Evolutionary conservation across 345 rosid species (phyloP).

Genomic region (Ceriops zippeliana): DNA sequence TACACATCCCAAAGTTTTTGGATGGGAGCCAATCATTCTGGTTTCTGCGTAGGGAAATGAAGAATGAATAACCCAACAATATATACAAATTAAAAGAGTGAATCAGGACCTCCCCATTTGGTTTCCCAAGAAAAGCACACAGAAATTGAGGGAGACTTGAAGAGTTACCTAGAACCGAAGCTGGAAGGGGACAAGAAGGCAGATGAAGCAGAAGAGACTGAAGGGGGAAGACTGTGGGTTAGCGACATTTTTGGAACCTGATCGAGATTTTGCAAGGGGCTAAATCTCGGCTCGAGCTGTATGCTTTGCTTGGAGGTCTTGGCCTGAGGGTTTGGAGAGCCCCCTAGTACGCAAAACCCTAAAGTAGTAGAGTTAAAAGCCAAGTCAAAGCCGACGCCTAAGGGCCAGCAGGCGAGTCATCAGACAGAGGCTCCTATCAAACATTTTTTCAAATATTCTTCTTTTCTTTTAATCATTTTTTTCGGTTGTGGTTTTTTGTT

Average conservation of each 20-base stretch:
- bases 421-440: too few species aligned
- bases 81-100: background rate
- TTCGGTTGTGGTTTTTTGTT: too few species aligned
- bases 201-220: slow-evolving; percentile 50
- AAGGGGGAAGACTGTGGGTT: slow-evolving; percentile 26
- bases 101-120: background rate
- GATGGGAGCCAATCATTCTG: slow-evolving; percentile 23
- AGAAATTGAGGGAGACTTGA: background rate
- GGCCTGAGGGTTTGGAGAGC: too few species aligned
- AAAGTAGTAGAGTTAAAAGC: too few species aligned
- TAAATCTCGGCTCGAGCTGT: too few species aligned
- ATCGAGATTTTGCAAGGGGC: too few species aligned
- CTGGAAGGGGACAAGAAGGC: slow-evolving; percentile 30
- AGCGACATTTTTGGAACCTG: slow-evolving; percentile 26
- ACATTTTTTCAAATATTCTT: too few species aligned
- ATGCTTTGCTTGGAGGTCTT: too few species aligned
- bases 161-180: slow-evolving; percentile 32
- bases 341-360: too few species aligned
- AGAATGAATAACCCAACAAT: background rate
- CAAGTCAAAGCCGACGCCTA: too few species aligned
- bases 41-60: slow-evolving; percentile 23
- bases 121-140: background rate
- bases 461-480: too few species aligned
- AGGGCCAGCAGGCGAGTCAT: too few species aligned
- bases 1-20: slow-evolving; percentile 26